These are phyloP conservation scores for Colletotrichum spinosum DNA, from an alignment of 2,329 filamentous ascomycete species.

Conservation along the genomic window DNA sequence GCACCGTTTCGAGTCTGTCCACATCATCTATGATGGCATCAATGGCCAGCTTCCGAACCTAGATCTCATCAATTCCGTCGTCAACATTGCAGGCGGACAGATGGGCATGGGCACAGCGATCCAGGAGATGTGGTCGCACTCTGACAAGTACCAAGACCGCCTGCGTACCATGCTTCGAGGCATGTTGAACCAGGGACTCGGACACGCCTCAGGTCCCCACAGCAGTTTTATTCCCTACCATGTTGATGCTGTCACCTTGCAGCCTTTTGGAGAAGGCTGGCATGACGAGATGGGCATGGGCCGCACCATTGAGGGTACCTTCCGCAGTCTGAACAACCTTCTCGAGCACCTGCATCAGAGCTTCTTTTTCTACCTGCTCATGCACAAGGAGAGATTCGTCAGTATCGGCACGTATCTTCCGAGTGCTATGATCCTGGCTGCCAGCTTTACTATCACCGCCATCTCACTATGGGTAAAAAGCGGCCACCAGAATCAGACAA, in stretches of 20 bases:
- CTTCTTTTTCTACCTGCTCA: conserved; percentile 98
- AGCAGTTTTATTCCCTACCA: conserved; percentile 98
- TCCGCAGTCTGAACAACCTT: conserved; percentile 94
- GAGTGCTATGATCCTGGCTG: conserved; percentile 95
- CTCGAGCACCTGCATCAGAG: conserved; percentile 97
- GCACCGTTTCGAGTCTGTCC: conserved; percentile 85
- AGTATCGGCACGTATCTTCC: conserved; percentile 98
- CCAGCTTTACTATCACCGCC: conserved; percentile 95
- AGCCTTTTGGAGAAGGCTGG: conserved; percentile 91
- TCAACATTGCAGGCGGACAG: conserved; percentile 87
- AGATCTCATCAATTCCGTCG: conserved; percentile 94
- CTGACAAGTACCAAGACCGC: conserved; percentile 82
- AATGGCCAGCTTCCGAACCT: conserved; percentile 97
- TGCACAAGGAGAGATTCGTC: conserved; percentile 92
- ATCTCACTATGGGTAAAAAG: conserved; percentile 95
- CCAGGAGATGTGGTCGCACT: conserved; percentile 85
- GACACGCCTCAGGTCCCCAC: conserved; percentile 89
- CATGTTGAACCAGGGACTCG: conserved; percentile 91
- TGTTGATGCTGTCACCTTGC: conserved; percentile 93
- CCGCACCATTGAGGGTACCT: conserved; percentile 87
- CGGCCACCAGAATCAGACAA: conserved; percentile 62
- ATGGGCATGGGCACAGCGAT: conserved; percentile 89
- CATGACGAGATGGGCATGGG: conserved; percentile 98
- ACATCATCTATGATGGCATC: conserved; percentile 93
- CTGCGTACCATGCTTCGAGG: conserved; percentile 90